Base-by-base conservation (phyloP, 768 basidiomycete species). In the Mrakia hoshinonis region DNA sequence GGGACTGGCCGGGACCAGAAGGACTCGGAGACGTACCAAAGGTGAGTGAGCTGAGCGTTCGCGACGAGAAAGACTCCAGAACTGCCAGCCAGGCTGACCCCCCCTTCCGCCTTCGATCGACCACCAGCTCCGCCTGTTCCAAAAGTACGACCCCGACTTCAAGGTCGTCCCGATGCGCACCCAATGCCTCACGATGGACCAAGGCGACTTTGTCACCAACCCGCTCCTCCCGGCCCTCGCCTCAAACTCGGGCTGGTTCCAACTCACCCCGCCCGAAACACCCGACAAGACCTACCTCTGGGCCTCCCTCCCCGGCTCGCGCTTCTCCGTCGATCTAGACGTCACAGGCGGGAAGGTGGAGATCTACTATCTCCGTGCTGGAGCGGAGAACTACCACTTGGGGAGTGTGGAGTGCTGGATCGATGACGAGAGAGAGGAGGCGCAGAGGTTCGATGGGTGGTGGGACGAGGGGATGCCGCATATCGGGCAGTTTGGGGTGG, bases 271-370 rank as follows among this genome's bases (percentile, higher is more conserved):
- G 10, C 34, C 34, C 36, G 22, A 61, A 12, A 61, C 31, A 31
- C 36, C 31, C 58, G 58, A 61, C 11, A 61, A 61, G 36, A 61
- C 58, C 11, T 61, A 61, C 36, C 58, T 61, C 36, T 61, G 58
- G 58, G 58, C 58, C 4, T 18, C 15, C 18, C 2, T 2, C 9
- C 31, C 34, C 6, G 58, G 58, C 18, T 1, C 58, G 3, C 13
- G 5, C 31, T 61, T 61, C 58, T 31, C 31, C 15, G 58, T 61
- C 22, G 58, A 61, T 20, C 13, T 61, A 18, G 58, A 61, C 58
- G 58, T 61, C 15, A 61, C 58, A 5, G 36, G 58, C 9, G 58
- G 58, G 3, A 61, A 61, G 20, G 58, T 61, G 31, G 58, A 61
- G 22, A 61, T 61, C 34, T 61, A 61, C 58, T 61, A 61, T 31